Evolutionary conservation across 345 rosid genomes (phyloP).

Genomic region (Arabidopsis arenosa): DNA sequence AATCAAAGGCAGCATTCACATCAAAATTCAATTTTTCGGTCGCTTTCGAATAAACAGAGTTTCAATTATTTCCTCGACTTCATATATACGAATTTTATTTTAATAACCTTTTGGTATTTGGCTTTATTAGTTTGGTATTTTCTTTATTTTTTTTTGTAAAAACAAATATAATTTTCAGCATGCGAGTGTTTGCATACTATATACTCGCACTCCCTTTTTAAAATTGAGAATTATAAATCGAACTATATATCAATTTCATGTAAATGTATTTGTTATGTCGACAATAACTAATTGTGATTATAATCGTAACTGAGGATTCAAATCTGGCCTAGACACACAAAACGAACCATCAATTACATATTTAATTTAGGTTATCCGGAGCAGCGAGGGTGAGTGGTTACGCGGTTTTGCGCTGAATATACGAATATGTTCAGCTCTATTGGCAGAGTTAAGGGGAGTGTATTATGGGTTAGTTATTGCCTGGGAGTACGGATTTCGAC

Average conservation of each 20-base stretch:
- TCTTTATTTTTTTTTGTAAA: slow-evolving; percentile 6
- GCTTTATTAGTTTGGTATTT: neutral
- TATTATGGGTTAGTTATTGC: too few relatives aligned
- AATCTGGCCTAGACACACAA: too few relatives aligned
- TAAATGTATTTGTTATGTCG: neutral
- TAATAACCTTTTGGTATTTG: neutral
- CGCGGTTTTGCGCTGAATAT: too few relatives aligned
- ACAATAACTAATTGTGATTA: neutral
- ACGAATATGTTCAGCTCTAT: too few relatives aligned
- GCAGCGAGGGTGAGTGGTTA: too few relatives aligned
- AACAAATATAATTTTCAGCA: neutral
- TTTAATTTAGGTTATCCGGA: too few relatives aligned
- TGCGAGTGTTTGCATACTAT: neutral
- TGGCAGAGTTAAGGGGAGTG: too few relatives aligned
- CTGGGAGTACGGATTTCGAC: too few relatives aligned
- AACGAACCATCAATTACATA: neutral
- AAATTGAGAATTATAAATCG: neutral
- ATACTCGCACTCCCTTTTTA: neutral
- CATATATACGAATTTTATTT: neutral
- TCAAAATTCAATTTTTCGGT: neutral
- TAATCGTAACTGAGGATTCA: too few relatives aligned
- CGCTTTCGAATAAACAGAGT: neutral
- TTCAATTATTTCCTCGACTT: slow-evolving; percentile 24
- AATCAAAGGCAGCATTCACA: slow-evolving; percentile 24
- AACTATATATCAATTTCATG: neutral